These are phyloP conservation scores for Pseudocercospora pini-densiflorae DNA, from an alignment of 2,329 filamentous ascomycete genomes.

Conservation along the genomic window DNA sequence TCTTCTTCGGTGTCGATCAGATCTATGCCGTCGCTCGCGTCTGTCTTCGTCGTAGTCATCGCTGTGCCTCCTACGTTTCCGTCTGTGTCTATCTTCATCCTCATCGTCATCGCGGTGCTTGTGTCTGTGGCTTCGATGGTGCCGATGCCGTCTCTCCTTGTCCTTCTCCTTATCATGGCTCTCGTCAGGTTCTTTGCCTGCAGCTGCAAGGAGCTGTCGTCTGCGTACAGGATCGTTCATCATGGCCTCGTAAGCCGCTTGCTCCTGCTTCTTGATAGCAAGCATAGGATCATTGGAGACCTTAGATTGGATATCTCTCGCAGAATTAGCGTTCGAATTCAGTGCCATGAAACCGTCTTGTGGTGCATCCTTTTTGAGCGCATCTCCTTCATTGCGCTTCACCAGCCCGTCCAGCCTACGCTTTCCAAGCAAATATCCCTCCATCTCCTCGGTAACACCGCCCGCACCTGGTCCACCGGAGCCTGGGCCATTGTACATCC, in stretches of 20 bases:
- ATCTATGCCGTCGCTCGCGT: conserved; percentile 37
- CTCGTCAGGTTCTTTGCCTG: conserved; percentile 38
- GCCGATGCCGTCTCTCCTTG: conserved; percentile 37
- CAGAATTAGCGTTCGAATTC: conserved; percentile 66
- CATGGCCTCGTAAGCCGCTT: conserved; percentile 60
- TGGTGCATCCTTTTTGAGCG: conserved; percentile 69
- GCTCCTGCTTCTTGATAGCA: conserved; percentile 89
- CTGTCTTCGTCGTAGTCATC: conserved; percentile 40
- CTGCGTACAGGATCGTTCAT: conserved; percentile 76
- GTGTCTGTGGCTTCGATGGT: conserved; percentile 30
- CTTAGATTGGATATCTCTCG: conserved; percentile 81
- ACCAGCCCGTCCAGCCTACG: conserved; percentile 85
- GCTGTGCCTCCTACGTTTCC: conserved; percentile 40
- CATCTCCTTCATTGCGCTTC: conserved; percentile 79
- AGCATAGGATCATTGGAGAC: conserved; percentile 89
- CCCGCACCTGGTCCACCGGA: conserved; percentile 73
- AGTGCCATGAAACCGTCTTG: conserved; percentile 62
- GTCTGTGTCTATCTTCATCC: conserved; percentile 38
- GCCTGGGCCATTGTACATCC: conserved; percentile 95
- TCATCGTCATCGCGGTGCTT: conserved; percentile 29
- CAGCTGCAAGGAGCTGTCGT: conserved; percentile 65
- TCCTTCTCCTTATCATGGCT: conserved; percentile 35
- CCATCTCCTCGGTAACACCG: conserved; percentile 76
- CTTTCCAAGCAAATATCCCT: conserved; percentile 92
- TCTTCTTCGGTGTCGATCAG: conserved; percentile 32